Conservation (phyloP, 2,329 filamentous ascomycete species). For the Didymella pomorum region DNA sequence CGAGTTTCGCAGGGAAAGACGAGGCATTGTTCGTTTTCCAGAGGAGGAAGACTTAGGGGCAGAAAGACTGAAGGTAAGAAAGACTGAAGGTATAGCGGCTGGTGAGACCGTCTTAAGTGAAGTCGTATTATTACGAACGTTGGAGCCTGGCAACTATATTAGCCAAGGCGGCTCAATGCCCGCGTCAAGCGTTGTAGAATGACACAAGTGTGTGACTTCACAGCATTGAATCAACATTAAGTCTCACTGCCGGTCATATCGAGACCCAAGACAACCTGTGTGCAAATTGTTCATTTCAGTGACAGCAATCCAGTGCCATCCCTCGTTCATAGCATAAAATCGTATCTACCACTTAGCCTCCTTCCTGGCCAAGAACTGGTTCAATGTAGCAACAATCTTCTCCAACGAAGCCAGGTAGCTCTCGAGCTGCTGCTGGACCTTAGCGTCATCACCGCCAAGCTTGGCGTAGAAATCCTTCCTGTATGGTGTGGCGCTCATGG, state of each 20-base stretch:
- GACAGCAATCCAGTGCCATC: slow-evolving; percentile 4
- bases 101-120: neutral
- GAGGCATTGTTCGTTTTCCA: slow-evolving; percentile 75
- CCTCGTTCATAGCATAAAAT: slow-evolving; percentile 2
- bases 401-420: slow-evolving; percentile 80
- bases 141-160: neutral
- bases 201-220: neutral
- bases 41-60: slow-evolving; percentile 40
- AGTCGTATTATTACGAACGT: neutral
- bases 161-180: neutral
- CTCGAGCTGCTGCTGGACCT: slow-evolving; percentile 70
- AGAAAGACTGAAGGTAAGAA: too few relatives aligned
- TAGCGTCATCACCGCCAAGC: slow-evolving; percentile 71
- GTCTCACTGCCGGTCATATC: neutral
- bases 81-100: slow-evolving; percentile 4
- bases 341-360: slow-evolving; percentile 44
- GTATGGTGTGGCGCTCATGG: slow-evolving; percentile 93
- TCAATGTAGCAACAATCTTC: slow-evolving; percentile 79
- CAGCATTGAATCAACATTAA: neutral
- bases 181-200: neutral
- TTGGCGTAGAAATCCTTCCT: slow-evolving; percentile 92
- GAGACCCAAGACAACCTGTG: neutral
- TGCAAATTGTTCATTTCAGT: neutral
- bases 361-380: slow-evolving; percentile 59
- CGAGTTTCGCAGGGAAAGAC: slow-evolving; percentile 79